Evolutionary conservation across 2,329 filamentous ascomycete species (phyloP).

Genomic region (Torrubiellomyces zombiae): DNA sequence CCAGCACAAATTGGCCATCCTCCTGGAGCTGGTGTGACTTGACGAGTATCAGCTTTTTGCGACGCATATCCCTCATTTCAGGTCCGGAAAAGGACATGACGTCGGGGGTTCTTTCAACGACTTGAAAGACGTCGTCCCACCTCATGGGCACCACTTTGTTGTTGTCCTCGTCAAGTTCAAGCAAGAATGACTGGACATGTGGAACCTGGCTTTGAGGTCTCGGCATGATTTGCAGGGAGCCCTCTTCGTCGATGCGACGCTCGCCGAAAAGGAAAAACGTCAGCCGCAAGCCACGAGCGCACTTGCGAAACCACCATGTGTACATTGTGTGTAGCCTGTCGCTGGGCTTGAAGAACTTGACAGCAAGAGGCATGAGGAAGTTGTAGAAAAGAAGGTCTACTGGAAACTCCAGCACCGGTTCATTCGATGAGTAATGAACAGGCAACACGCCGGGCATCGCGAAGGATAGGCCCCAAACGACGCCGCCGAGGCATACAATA

Average conservation of each 20-base stretch:
- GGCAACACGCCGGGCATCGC: constrained; percentile 59
- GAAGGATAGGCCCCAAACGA: constrained; percentile 77
- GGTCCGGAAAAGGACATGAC: constrained; percentile 16
- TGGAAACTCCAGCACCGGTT: constrained; percentile 86
- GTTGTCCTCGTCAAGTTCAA: constrained; percentile 27
- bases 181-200: constrained; percentile 25
- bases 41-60: constrained; percentile 29
- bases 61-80: constrained; percentile 19
- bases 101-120: constrained; percentile 26
- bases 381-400: constrained; percentile 93
- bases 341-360: constrained; percentile 71
- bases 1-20: constrained; percentile 72
- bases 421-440: constrained; percentile 83
- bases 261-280: constrained; percentile 91
- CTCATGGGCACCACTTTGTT: constrained; percentile 32
- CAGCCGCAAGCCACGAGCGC: constrained; percentile 62
- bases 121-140: constrained; percentile 39
- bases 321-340: constrained; percentile 76
- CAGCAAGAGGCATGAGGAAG: constrained; percentile 77
- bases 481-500: constrained; percentile 81
- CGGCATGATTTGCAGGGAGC: constrained; percentile 33
- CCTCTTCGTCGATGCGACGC: constrained; percentile 66
- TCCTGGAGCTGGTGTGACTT: constrained; percentile 36
- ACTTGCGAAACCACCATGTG: constrained; percentile 88
- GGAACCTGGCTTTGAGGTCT: constrained; percentile 15